Conservation (phyloP, 768 basidiomycete species). For the Tephrocybe sp. region DNA sequence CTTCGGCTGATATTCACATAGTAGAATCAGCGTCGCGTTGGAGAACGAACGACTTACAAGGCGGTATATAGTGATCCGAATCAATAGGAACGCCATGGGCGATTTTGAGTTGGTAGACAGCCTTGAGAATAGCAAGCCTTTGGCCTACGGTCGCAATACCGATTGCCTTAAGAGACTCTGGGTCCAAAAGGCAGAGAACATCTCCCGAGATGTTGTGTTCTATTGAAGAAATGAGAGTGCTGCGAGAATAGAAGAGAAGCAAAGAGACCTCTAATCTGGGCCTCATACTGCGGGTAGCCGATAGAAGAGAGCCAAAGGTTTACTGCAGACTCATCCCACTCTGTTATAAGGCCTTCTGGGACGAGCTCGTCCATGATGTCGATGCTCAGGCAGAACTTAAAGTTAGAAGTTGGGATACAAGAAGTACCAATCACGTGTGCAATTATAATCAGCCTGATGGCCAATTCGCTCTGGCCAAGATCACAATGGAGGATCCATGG, state of each 20-base stretch:
- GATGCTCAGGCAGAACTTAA: not conserved
- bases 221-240: constrained; percentile 28
- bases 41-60: constrained; percentile 54
- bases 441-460: not conserved
- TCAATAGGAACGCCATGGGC: constrained; percentile 81
- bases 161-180: constrained; percentile 80
- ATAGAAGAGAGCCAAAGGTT: constrained; percentile 73
- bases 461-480: not conserved
- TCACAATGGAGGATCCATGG: constrained; percentile 73
- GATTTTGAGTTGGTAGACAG: constrained; percentile 87
- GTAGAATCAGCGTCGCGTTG: constrained; percentile 6
- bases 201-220: constrained; percentile 94
- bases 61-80: constrained; percentile 82
- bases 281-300: constrained; percentile 85
- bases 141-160: constrained; percentile 92
- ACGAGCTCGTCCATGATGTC: constrained; percentile 32
- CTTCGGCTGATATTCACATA: constrained; percentile 44
- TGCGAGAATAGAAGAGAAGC: constrained; percentile 11
- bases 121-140: constrained; percentile 86
- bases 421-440: constrained; percentile 8
- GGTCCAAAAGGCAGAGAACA: constrained; percentile 77
- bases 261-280: constrained; percentile 63
- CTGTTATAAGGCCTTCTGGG: constrained; percentile 40
- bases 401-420: constrained; percentile 1
- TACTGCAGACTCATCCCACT: constrained; percentile 80